Conservation (phyloP, 164 flowering plant species). For the Cinnamomum chago region DNA sequence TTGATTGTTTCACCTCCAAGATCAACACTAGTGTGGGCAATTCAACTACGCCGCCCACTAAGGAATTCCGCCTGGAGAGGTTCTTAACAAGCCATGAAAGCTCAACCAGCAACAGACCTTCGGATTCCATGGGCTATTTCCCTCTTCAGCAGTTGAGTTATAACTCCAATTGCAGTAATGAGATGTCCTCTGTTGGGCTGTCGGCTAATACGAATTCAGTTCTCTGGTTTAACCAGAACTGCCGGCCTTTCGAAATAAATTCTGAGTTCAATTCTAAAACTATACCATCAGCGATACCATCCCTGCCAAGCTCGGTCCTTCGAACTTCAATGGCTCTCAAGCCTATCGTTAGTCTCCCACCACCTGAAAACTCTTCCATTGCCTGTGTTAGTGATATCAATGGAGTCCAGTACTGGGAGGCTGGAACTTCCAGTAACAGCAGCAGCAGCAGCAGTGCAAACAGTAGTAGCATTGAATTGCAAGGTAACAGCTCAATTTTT, state of each 20-base stretch:
- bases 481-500: conserved; percentile 26
- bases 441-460: conserved; percentile 29
- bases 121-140: conserved; percentile 37
- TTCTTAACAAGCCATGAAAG: conserved; percentile 35
- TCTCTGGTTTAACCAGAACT: conserved; percentile 32
- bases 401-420: conserved; percentile 26
- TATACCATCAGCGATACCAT: conserved; percentile 19
- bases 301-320: conserved; percentile 25
- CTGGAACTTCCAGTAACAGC: conserved; percentile 23
- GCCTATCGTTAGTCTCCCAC: conserved; percentile 32
- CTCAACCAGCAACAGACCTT: conserved; percentile 37
- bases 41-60: conserved; percentile 17
- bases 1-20: conserved; percentile 16
- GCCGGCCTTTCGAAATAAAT: conserved; percentile 9
- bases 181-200: conserved; percentile 12
- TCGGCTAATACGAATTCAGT: conserved; percentile 21
- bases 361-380: conserved; percentile 23
- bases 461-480: conserved; percentile 31
- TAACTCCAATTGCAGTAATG: conserved; percentile 18
- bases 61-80: conserved; percentile 54
- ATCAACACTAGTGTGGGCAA: conserved; percentile 13
- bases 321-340: conserved; percentile 26
- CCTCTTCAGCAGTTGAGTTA: conserved; percentile 46
- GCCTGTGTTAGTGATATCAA: conserved; percentile 18
- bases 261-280: conserved; percentile 32